These are phyloP conservation scores for Hymenoscyphus fraxineus DNA, from an alignment of 2,329 filamentous ascomycete genomes.

Conservation along the genomic window DNA sequence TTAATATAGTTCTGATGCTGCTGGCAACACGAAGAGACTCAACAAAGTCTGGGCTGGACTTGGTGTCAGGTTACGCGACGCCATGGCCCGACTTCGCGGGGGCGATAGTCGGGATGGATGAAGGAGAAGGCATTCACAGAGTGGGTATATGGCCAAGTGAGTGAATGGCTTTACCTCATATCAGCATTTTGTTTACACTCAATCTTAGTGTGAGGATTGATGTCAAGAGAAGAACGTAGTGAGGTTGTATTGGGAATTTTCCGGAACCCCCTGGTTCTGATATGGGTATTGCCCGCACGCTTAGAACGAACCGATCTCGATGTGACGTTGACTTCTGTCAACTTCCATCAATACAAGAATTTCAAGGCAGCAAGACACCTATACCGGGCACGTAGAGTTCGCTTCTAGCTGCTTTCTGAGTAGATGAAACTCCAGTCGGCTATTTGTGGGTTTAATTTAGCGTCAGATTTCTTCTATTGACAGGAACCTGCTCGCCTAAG, in stretches of 20 bases:
- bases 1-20: not conserved
- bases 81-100: not conserved
- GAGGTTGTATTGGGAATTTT: not conserved
- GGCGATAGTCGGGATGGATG: not conserved
- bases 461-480: not conserved
- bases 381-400: not conserved
- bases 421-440: not conserved
- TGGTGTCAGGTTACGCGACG: slow-evolving; percentile 1
- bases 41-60: not conserved
- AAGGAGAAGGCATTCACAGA: not conserved
- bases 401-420: not conserved
- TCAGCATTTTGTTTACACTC: not conserved
- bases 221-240: not conserved
- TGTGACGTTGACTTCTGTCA: not conserved
- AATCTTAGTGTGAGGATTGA: not conserved
- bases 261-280: not conserved
- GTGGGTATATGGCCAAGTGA: not conserved
- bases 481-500: not conserved
- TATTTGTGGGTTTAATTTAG: not conserved
- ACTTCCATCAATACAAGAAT: not conserved
- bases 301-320: not conserved
- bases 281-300: not conserved
- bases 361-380: not conserved
- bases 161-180: not conserved
- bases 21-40: not conserved